Conservation (phyloP, 768 basidiomycete species). For the Phylloporus arenicola region DNA sequence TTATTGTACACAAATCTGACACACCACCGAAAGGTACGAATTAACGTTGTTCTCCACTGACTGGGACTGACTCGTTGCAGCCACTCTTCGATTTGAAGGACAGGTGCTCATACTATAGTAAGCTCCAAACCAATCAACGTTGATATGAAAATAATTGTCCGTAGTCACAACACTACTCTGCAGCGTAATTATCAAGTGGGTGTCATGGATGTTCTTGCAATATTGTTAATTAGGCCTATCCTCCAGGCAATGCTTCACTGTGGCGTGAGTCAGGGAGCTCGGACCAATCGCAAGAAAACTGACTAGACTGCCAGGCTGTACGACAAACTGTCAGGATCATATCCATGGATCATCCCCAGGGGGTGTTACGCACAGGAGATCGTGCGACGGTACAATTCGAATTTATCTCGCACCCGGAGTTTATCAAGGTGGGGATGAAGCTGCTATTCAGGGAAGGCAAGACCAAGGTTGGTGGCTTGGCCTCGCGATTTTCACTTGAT, state of each 20-base stretch:
- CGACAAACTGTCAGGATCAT: conserved; percentile 89
- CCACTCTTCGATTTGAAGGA: conserved; percentile 83
- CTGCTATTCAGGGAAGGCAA: conserved; percentile 92
- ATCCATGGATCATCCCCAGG: conserved; percentile 87
- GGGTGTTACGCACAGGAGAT: conserved; percentile 89
- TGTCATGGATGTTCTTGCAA: neutral
- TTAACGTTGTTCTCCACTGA: neutral
- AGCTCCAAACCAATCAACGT: conserved; percentile 21
- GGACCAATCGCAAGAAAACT: neutral
- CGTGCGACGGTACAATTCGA: conserved; percentile 92
- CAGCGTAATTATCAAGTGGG: conserved; percentile 89
- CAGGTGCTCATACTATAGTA: conserved; percentile 92
- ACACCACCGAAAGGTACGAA: conserved; percentile 64
- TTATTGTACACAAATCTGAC: conserved; percentile 78
- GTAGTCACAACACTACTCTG: conserved; percentile 85
- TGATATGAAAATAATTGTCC: neutral
- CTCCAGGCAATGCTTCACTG: conserved; percentile 86
- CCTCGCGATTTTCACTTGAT: conserved; percentile 6
- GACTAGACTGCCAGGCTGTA: conserved; percentile 52
- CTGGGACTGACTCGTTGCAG: conserved; percentile 31
- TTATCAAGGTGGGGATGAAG: conserved; percentile 90
- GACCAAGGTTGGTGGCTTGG: conserved; percentile 63
- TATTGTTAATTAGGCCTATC: neutral
- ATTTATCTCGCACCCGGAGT: conserved; percentile 90
- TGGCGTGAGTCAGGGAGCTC: conserved; percentile 49